A percentile compares a stretch with the other conserved stretches of the same genome.
Conservation (phyloP, 768 basidiomycete genomes). For the Russula sp. region DNA sequence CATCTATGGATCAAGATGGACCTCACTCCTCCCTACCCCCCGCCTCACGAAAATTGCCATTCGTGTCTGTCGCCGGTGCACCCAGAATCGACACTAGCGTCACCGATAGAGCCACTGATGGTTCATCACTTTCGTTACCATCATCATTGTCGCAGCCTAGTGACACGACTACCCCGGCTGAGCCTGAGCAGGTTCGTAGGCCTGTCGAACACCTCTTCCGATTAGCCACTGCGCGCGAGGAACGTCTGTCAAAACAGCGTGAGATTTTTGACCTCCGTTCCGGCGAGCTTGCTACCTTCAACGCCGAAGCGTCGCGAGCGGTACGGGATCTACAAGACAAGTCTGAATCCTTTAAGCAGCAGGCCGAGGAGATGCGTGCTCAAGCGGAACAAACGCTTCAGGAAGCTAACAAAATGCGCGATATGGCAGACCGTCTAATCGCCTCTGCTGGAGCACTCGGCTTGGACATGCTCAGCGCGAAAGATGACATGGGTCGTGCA, state of each 20-base stretch:
- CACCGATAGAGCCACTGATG: background rate
- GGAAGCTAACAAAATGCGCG: slow-evolving; percentile 12
- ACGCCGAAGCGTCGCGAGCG: background rate
- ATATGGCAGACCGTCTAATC: slow-evolving; percentile 5
- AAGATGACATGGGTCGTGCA: background rate
- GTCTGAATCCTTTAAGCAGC: background rate
- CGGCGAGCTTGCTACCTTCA: slow-evolving; percentile 9
- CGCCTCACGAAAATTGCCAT: background rate
- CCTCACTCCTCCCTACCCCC: background rate
- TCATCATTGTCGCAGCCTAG: background rate
- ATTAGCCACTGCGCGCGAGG: slow-evolving; percentile 6
- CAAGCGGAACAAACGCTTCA: slow-evolving; percentile 7
- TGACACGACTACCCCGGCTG: background rate
- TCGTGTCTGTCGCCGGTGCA: background rate
- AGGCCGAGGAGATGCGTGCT: slow-evolving; percentile 1
- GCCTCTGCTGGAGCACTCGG: background rate
- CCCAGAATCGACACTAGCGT: background rate
- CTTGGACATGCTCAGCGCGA: background rate
- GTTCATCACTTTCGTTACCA: background rate
- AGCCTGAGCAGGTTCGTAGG: background rate
- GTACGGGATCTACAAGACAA: background rate
- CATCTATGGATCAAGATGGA: background rate
- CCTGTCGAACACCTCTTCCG: slow-evolving; percentile 7
- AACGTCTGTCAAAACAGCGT: slow-evolving; percentile 1
- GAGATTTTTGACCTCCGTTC: slow-evolving; percentile 3